phyloP scores from a whole-genome alignment of 768 basidiomycete species.

The Phylloporus sp. region DNA sequence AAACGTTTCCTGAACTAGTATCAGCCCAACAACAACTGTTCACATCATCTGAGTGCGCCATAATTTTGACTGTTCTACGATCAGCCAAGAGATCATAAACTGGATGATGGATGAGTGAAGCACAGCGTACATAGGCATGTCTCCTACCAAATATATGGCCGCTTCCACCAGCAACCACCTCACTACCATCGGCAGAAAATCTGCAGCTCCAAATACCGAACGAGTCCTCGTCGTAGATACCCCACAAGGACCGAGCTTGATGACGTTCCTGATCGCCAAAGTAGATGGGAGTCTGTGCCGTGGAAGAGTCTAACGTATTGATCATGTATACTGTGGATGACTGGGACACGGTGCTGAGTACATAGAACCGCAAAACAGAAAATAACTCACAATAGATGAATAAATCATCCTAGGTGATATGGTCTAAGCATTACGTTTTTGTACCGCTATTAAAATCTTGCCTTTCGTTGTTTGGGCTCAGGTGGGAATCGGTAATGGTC shows the following conservation, averaged over 20 bases:
- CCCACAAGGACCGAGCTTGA: conserved; percentile 31
- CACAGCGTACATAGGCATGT: not conserved
- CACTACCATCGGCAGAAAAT: conserved; percentile 94
- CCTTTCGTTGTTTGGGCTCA: conserved; percentile 87
- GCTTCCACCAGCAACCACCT: conserved; percentile 89
- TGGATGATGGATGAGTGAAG: conserved; percentile 26
- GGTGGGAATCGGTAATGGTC: conserved; percentile 94
- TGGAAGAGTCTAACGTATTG: conserved; percentile 59
- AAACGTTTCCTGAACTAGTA: conserved; percentile 84
- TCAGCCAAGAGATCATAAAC: conserved; percentile 90
- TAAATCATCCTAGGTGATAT: conserved; percentile 72
- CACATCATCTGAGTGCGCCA: conserved; percentile 87
- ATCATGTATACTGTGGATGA: conserved; percentile 73
- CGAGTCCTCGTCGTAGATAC: conserved; percentile 37
- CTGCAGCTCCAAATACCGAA: conserved; percentile 91
- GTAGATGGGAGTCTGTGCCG: conserved; percentile 58
- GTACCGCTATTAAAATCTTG: conserved; percentile 46
- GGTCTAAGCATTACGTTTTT: conserved; percentile 26
- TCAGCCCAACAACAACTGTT: conserved; percentile 98
- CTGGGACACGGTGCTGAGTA: conserved; percentile 35
- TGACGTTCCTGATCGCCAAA: conserved; percentile 49
- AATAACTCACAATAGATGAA: conserved; percentile 65
- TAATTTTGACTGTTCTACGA: conserved; percentile 75
- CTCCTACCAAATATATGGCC: conserved; percentile 69
- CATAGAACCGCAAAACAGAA: not conserved